Percentiles rank a stretch among this genome's conserved stretches.
Evolutionary conservation across 2,329 filamentous ascomycete species (phyloP).

Genomic region (Diaporthe helianthi): DNA sequence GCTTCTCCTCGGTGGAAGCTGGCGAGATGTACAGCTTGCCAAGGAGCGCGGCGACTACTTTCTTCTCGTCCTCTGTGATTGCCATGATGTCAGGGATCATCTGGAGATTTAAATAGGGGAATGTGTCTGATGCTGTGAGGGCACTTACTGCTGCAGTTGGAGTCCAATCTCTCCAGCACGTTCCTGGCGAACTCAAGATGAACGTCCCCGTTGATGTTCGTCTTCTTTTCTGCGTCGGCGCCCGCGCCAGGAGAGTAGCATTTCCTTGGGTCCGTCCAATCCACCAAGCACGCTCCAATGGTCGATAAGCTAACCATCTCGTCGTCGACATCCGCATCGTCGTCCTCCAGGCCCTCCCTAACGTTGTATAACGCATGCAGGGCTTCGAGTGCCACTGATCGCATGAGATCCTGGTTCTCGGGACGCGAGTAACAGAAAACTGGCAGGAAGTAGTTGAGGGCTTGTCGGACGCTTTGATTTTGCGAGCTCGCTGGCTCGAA

Average conservation of each 20-base stretch:
- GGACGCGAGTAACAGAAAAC: slow-evolving; percentile 89
- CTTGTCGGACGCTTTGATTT: slow-evolving; percentile 85
- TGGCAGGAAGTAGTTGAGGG: slow-evolving; percentile 90
- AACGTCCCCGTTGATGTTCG: slow-evolving; percentile 73
- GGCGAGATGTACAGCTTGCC: slow-evolving; percentile 83
- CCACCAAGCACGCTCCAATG: slow-evolving; percentile 83
- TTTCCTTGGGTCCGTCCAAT: slow-evolving; percentile 95
- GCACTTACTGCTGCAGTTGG: slow-evolving; percentile 70
- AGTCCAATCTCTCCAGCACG: slow-evolving; percentile 76
- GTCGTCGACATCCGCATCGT: slow-evolving; percentile 76
- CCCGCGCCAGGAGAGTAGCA: slow-evolving; percentile 61
- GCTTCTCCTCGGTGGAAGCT: slow-evolving; percentile 64
- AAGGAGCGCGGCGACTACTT: slow-evolving; percentile 77
- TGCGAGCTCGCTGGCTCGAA: slow-evolving; percentile 83
- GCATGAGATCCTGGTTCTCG: slow-evolving; percentile 85
- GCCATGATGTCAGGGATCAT: slow-evolving; percentile 4
- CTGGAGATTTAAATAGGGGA: not conserved
- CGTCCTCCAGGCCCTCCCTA: slow-evolving; percentile 75
- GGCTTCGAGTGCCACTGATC: slow-evolving; percentile 73
- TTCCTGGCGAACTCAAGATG: slow-evolving; percentile 81
- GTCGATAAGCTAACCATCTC: slow-evolving; percentile 80
- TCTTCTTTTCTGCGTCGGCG: slow-evolving; percentile 65
- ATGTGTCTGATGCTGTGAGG: slow-evolving; percentile 36
- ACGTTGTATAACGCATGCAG: slow-evolving; percentile 78
- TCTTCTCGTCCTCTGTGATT: slow-evolving; percentile 81